These are phyloP conservation scores for Pythium sp. DNA, from an alignment of 352 stramenopile species.

Conservation along the genomic window DNA sequence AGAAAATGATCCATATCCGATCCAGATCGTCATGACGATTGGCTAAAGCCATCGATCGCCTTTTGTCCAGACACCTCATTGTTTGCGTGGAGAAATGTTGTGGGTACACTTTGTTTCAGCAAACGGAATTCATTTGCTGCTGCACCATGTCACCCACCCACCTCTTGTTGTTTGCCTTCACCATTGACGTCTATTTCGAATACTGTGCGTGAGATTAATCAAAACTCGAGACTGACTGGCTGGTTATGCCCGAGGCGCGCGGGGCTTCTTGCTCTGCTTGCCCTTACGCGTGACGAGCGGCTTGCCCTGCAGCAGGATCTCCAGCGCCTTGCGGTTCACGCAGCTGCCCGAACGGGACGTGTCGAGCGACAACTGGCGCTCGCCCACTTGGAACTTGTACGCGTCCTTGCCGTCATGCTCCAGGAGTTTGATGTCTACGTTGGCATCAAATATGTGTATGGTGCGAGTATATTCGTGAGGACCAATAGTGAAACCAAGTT, in stretches of 20 bases:
- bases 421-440: slow-evolving; percentile 54
- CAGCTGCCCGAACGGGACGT: slow-evolving; percentile 40
- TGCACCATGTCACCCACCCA: not conserved
- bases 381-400: slow-evolving; percentile 62
- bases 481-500: not conserved
- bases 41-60: no score
- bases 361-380: slow-evolving; percentile 53
- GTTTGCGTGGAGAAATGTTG: no score
- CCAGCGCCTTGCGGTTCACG: slow-evolving; percentile 60
- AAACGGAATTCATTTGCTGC: not conserved
- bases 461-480: slow-evolving; percentile 6
- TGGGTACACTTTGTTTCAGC: no score
- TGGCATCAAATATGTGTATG: not conserved
- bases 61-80: no score
- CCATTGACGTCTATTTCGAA: not conserved
- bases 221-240: not conserved
- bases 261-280: slow-evolving; percentile 64
- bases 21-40: no score
- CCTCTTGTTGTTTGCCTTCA: not conserved
- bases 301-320: slow-evolving; percentile 66
- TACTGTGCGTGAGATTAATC: not conserved
- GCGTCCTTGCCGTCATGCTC: slow-evolving; percentile 45
- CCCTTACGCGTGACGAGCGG: slow-evolving; percentile 63
- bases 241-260: not conserved
- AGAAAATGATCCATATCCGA: no score